Base-by-base conservation (phyloP, 805 yeast genomes). In the Nakazawaea ambrosiae region DNA sequence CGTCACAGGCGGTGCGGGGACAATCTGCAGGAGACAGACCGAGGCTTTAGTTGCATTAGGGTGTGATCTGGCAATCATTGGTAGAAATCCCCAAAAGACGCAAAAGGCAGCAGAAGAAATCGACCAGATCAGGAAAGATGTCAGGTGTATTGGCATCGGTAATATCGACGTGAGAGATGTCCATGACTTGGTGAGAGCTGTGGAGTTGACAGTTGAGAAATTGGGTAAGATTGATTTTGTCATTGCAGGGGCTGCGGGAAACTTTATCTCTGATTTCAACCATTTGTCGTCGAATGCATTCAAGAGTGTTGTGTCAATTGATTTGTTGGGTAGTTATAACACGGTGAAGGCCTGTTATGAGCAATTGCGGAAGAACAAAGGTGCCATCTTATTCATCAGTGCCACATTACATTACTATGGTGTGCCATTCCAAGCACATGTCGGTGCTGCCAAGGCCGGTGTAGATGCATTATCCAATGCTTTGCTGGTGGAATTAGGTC, bases 231-330 rank as follows among this genome's bases (percentile, higher is more conserved):
- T 89, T 42, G 97, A 89, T 60, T 84, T 58, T 55, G 94, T 89
- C 24, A 83, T 89, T 55, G 89, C 92, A 31, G 97, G 97, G 9
- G 97, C 97, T 2, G 97, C 97, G 3, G 97, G 97, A 7, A 90
- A 90, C 64, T 89, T 90, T 55, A 57, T 90, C 37, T 63, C 86
- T 24, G 92, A 86, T 56, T 76, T 88, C 60, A 78, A 80, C 51
- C 79, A 78, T 49, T 63, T 89, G 46, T 79, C 90, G 2, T 53
- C 90, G 16, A 87, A 88, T 53, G 97, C 95, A 5, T 89, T 89
- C 68, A 83, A 83, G 58, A 69, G 94, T 0, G 97, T 89, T 19
- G 68, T 89, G 17, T 81, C 80, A 27, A 90, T 89, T 46, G 97
- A 90, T 58, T 65, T 90, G 34, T 58, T 89, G 32, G 97, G 97